Base-by-base conservation (phyloP, 75 land plant genomes). In the Pseudotsuga menziesii region DNA sequence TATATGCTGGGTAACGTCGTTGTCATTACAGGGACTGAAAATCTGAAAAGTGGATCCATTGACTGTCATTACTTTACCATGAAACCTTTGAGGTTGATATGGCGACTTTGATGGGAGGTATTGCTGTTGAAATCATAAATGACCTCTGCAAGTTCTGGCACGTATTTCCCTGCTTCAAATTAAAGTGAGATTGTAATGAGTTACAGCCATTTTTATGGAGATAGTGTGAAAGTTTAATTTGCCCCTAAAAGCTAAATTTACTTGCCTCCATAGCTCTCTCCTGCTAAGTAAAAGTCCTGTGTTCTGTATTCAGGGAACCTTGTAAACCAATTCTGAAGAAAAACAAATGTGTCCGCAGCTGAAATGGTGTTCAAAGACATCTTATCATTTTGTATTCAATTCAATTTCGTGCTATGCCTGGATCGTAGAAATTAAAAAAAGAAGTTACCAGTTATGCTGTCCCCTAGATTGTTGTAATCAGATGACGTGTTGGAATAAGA, bases 221-320 rank as follows among this genome's bases (percentile, higher is more conserved):
- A 48, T 48, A 48, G 54, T 48, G 12, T 48, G 54, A 48, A 48
- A 48, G 9, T 48, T 48, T 9, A 48, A 48, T 48, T 48, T 48
- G 11, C 54, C 13, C 4, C 4, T 39, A 4, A 39, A 39, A 39
- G 41, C 16, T 17, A 61, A 7, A 44, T 36, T 20, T 22, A 75
- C 55, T n/a, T 83, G 88, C 94, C 94, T 80, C 91, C 95, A 82
- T 93, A 93, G 75, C 95, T 93, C 78, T 93, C 95, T 29, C 95
- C 95, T 12, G 91, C 86, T 54, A 93, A 82, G 70, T 88, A 90
- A 58, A 93, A 88, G 39, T 58, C 81, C 1, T 86, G 58, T 6
- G 25, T 78, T 82, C 85, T 83, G 69, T 93, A 93, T 54, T 83
- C 82, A 6, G 95, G 95, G 58, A 90, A 93, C 75, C 84, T 87